phyloP scores from a whole-genome alignment of 176 grass and related monocot species.

The Triticum turgidum region DNA sequence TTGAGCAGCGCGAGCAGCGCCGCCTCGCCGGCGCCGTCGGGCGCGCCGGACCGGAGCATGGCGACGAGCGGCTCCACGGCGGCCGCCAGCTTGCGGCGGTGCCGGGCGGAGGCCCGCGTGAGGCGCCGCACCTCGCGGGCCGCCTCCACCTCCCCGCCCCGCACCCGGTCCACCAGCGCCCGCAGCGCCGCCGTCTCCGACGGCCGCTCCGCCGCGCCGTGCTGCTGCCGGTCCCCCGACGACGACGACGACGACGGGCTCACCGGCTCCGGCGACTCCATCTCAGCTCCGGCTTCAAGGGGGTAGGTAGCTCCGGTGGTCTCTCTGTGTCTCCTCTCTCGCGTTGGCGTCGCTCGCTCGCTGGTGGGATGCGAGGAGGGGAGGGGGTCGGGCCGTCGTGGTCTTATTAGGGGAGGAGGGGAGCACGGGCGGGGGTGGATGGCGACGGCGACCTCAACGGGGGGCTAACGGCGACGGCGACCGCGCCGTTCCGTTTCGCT shows the following conservation, averaged over 20 bases:
- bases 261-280: slow-evolving; percentile 33
- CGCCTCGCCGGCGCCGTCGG: slow-evolving; percentile 43
- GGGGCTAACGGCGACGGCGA: neutral
- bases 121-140: slow-evolving; percentile 83
- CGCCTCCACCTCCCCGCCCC: slow-evolving; percentile 54
- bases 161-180: slow-evolving; percentile 48
- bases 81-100: slow-evolving; percentile 64
- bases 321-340: neutral
- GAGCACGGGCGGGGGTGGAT: neutral
- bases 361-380: neutral
- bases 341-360: neutral
- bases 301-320: too few species aligned
- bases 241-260: slow-evolving; percentile 8
- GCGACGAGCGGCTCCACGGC: slow-evolving; percentile 77
- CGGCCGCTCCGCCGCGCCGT: slow-evolving; percentile 27
- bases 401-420: slow-evolving; percentile 15
- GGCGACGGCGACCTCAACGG: slow-evolving; percentile 16
- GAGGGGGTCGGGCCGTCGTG: neutral
- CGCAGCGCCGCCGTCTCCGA: slow-evolving; percentile 48
- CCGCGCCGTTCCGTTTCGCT: slow-evolving; percentile 1
- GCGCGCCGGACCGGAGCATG: slow-evolving; percentile 56
- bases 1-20: slow-evolving; percentile 89
- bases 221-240: neutral
- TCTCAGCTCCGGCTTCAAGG: neutral
- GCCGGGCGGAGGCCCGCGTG: slow-evolving; percentile 60